phyloP scores from a whole-genome alignment of 257 asterid species.

The Ilex aquifolium region DNA sequence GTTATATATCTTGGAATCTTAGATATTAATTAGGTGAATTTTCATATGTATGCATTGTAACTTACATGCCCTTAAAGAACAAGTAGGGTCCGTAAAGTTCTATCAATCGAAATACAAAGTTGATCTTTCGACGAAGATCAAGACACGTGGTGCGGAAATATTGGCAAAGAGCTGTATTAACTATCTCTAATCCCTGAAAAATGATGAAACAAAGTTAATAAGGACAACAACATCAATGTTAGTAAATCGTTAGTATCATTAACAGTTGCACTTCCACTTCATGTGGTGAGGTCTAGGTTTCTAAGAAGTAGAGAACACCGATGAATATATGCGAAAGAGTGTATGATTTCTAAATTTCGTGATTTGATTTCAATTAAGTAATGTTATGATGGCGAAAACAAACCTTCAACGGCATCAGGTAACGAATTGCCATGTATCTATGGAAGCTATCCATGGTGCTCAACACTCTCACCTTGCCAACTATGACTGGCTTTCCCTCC shows the following conservation, averaged over 20 bases:
- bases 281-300: no score
- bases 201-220: neutral
- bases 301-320: no score
- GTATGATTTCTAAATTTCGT: no score
- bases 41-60: neutral
- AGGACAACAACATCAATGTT: neutral
- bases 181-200: constrained; percentile 20
- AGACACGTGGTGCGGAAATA: constrained; percentile 11
- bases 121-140: neutral
- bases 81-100: neutral
- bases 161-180: constrained; percentile 28
- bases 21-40: neutral
- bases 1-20: no score
- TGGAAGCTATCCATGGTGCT: constrained; percentile 26
- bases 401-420: constrained; percentile 30
- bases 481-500: constrained; percentile 31
- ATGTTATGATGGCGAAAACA: no score
- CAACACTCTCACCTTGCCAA: constrained; percentile 25
- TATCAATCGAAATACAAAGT: neutral
- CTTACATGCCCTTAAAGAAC: constrained; percentile 4
- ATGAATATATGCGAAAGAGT: no score
- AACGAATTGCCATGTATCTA: constrained; percentile 28
- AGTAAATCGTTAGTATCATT: neutral
- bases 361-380: no score
- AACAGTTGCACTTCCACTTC: no score